Conservation (phyloP, 495 filamentous ascomycete genomes). For the Penicillium tannophilum region DNA sequence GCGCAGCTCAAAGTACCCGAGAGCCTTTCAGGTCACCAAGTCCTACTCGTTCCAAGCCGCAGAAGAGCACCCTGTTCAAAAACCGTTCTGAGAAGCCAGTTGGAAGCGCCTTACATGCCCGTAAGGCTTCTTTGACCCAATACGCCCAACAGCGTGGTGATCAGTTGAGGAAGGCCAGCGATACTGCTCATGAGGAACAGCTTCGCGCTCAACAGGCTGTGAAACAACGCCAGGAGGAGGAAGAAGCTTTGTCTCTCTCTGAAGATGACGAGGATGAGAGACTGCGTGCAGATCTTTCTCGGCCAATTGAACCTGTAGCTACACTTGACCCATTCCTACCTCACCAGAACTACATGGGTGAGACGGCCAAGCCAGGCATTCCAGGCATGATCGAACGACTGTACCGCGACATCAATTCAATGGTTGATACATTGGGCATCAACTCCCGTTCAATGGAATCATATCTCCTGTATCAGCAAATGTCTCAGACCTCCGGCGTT, state of each 20-base stretch:
- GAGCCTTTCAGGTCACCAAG: slow-evolving; percentile 78
- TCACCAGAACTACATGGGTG: slow-evolving; percentile 66
- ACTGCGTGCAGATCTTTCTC: slow-evolving; percentile 58
- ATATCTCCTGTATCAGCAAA: slow-evolving; percentile 63
- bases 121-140: slow-evolving; percentile 44
- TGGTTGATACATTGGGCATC: slow-evolving; percentile 90
- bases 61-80: slow-evolving; percentile 42
- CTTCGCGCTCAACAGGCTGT: slow-evolving; percentile 29
- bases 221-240: slow-evolving; percentile 41
- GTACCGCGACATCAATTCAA: slow-evolving; percentile 92
- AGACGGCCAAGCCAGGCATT: slow-evolving; percentile 60
- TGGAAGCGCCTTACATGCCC: slow-evolving; percentile 38
- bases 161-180: slow-evolving; percentile 29
- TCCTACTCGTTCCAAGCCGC: slow-evolving; percentile 61
- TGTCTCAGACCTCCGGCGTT: slow-evolving; percentile 58
- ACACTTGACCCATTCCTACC: slow-evolving; percentile 65
- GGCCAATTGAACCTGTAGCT: slow-evolving; percentile 52
- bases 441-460: slow-evolving; percentile 75
- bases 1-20: slow-evolving; percentile 29
- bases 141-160: slow-evolving; percentile 34
- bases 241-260: slow-evolving; percentile 46
- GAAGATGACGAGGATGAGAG: slow-evolving; percentile 67
- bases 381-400: slow-evolving; percentile 80
- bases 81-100: slow-evolving; percentile 51
- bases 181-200: slow-evolving; percentile 34